phyloP scores from a whole-genome alignment of 192 early-diverging fungal species.

The Coemansia sp. region DNA sequence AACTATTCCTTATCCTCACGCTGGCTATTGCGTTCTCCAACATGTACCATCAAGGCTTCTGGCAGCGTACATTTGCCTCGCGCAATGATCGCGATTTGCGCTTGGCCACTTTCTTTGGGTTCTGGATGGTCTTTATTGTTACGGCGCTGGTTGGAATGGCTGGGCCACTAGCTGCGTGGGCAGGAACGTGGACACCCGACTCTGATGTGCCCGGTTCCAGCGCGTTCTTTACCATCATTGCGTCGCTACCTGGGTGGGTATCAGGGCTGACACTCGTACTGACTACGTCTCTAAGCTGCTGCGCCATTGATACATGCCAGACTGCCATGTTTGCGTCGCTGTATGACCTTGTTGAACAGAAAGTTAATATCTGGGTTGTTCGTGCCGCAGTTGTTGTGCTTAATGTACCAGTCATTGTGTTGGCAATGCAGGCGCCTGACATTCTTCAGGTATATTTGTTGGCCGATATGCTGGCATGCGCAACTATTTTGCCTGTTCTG shows the following conservation, averaged over 20 bases:
- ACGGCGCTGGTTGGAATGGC: constrained; percentile 61
- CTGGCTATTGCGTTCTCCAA: constrained; percentile 63
- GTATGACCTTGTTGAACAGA: constrained; percentile 57
- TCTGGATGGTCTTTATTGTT: constrained; percentile 57
- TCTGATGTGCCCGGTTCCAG: constrained; percentile 55
- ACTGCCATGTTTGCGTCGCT: constrained; percentile 67
- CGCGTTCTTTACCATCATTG: constrained; percentile 69
- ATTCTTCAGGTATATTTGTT: constrained; percentile 63
- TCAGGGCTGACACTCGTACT: constrained; percentile 60
- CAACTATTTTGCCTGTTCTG: constrained; percentile 60
- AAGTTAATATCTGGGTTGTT: constrained; percentile 48
- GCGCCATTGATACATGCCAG: constrained; percentile 67
- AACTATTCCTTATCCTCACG: constrained; percentile 63
- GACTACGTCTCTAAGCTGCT: constrained; percentile 65
- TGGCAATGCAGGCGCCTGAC: constrained; percentile 60
- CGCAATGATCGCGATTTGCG: constrained; percentile 61
- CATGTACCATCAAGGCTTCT: constrained; percentile 70
- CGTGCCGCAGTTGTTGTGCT: constrained; percentile 48
- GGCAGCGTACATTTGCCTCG: constrained; percentile 76
- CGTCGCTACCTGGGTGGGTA: constrained; percentile 61
- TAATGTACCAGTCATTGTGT: constrained; percentile 57
- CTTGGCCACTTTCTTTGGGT: constrained; percentile 59
- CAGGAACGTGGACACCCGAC: constrained; percentile 56
- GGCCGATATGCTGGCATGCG: constrained; percentile 63
- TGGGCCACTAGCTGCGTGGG: constrained; percentile 68